A percentile compares a stretch with the other conserved stretches of the same genome.
phyloP scores from a whole-genome alignment of 495 filamentous ascomycete genomes.

The Cercophora sp. region DNA sequence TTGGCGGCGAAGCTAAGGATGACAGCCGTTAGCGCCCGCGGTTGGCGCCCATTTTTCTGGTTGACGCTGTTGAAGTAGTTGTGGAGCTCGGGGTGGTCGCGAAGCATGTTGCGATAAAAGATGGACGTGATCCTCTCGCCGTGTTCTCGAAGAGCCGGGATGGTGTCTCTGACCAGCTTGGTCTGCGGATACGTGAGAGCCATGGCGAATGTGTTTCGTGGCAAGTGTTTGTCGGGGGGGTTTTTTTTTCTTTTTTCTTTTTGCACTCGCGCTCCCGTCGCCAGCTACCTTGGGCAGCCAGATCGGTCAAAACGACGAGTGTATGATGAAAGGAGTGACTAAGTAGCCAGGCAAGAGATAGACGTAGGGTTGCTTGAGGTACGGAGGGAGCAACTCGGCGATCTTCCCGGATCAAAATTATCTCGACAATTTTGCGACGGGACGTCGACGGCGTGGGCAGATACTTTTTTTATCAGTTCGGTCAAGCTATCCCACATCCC shows the following conservation, averaged over 20 bases:
- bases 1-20: conserved; percentile 66
- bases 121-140: conserved; percentile 60
- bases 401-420: no score
- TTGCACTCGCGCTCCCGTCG: no score
- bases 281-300: not conserved
- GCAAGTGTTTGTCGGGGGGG: not conserved
- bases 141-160: conserved; percentile 54
- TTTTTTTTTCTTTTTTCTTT: no score
- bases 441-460: not conserved
- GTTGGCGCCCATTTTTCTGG: conserved; percentile 64
- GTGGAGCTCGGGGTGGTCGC: conserved; percentile 59
- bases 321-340: not conserved
- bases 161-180: conserved; percentile 41
- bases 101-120: conserved; percentile 68
- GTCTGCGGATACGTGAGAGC: conserved; percentile 40
- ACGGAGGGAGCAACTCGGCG: no score
- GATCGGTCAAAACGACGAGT: not conserved
- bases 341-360: no score
- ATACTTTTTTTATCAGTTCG: not conserved
- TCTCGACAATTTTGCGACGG: no score
- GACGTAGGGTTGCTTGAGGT: no score
- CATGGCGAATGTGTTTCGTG: conserved; percentile 23
- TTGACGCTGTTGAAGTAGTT: conserved; percentile 68
- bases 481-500: conserved; percentile 2
- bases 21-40: conserved; percentile 59